Conservation (phyloP, 306 rosid genomes). For the Vigna reflexopilosa region DNA sequence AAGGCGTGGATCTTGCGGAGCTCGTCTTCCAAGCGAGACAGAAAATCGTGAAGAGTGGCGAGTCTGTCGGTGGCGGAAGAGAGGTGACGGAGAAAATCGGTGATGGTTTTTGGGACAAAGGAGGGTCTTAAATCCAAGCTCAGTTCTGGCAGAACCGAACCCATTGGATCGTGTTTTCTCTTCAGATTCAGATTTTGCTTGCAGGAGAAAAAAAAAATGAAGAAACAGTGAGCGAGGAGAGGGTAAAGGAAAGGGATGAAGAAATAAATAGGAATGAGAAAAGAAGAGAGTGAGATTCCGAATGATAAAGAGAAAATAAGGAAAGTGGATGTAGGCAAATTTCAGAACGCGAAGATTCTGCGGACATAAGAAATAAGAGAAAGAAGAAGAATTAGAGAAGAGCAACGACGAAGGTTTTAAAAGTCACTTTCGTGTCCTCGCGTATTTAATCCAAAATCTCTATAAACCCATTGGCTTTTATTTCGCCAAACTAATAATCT, state of each 20-base stretch:
- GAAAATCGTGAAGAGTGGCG: conserved; percentile 56
- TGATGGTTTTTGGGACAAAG: conserved; percentile 74
- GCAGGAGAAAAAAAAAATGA: not conserved
- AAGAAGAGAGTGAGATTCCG: not conserved
- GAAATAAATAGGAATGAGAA: not conserved
- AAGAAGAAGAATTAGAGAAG: not conserved
- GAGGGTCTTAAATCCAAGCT: conserved; percentile 76
- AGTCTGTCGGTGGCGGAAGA: conserved; percentile 50
- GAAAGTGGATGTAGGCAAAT: conserved; percentile 44
- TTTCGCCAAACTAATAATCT: not conserved
- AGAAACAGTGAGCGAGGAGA: conserved; percentile 17
- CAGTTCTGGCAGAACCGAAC: conserved; percentile 77
- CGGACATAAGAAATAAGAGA: conserved; percentile 2
- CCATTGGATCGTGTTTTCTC: conserved; percentile 56
- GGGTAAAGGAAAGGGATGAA: conserved; percentile 2
- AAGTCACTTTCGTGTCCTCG: conserved; percentile 74
- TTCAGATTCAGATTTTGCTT: conserved; percentile 32
- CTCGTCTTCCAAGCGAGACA: conserved; percentile 71
- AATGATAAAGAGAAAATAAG: not conserved
- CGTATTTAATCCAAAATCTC: conserved; percentile 57
- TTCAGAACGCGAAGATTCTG: conserved; percentile 65
- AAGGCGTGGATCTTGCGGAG: conserved; percentile 88
- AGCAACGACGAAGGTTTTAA: conserved; percentile 48
- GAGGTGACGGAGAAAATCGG: conserved; percentile 65
- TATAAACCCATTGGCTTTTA: not conserved